Base-by-base conservation (phyloP, 441 rosid species). In the Syzygium malaccense region DNA sequence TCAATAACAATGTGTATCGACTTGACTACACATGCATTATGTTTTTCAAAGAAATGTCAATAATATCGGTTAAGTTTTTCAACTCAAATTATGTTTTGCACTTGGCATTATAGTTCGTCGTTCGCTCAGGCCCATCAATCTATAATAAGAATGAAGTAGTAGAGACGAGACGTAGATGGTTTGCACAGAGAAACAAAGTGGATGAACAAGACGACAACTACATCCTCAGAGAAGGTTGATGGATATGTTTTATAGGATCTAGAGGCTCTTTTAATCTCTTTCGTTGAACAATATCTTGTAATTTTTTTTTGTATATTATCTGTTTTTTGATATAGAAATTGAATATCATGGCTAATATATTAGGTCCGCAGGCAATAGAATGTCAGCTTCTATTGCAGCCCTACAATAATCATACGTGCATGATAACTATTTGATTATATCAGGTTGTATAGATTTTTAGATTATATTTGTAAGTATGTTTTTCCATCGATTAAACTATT, bases 1-100 rank as follows among this genome's bases (percentile, higher is more conserved):
- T 62, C 17, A 14, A n/a, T n/a, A 14, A 62, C 7, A 62, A 6
- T n/a, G 14, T 7, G 0, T 28, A 0, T n/a, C 2, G 1, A 62
- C 19, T n/a, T n/a, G 8, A 28, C 1, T 60, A 28, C 13, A 60
- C 2, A 28, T 60, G 17, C 32, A 13, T 28, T 6, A 60, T 6
- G 2, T 0, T 28, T 0, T 4, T 28, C 66, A 60, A 28, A 60
- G 2, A 28, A 60, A 60, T 4, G 26, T 28, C 64, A 26, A 25
- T 58, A 58, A 14, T 26, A 58, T 58, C 0, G 1, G 30, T 58
- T 58, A 58, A 58, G 64, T 58, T 25, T 58, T 28, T 60, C 18
- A 28, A 3, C 18, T 60, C 18, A 60, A 0, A 6, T 30, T 28
- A 28, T 28, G 4, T 13, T 28, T 60, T 60, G n/a, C 18, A 60